Evolutionary conservation across 257 asterid genomes (phyloP).

Genomic region (Perilla frutescens): DNA sequence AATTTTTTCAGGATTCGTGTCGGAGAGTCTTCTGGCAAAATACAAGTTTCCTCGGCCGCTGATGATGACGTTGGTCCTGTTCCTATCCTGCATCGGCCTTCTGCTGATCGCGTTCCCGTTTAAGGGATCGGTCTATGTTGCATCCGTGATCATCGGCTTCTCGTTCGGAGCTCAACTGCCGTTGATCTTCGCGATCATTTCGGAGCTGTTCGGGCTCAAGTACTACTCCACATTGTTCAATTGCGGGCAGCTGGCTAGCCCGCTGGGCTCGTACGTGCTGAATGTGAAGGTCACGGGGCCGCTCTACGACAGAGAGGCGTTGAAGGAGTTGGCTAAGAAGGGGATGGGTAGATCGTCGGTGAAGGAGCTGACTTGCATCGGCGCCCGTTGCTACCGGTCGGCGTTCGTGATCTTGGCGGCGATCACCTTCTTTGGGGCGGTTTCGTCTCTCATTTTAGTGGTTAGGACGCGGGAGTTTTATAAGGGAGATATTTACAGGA

Average conservation of each 20-base stretch:
- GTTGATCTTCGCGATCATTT: slow-evolving; percentile 59
- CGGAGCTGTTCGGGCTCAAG: slow-evolving; percentile 77
- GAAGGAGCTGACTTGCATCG: slow-evolving; percentile 65
- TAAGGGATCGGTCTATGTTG: slow-evolving; percentile 63
- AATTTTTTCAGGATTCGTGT: slow-evolving; percentile 75
- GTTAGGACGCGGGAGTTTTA: slow-evolving; percentile 65
- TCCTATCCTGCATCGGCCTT: slow-evolving; percentile 63
- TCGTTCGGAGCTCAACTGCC: slow-evolving; percentile 83
- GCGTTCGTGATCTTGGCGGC: slow-evolving; percentile 61
- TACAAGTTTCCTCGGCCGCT: slow-evolving; percentile 73
- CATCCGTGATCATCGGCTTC: slow-evolving; percentile 75
- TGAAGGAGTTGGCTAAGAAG: slow-evolving; percentile 52
- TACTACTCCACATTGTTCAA: slow-evolving; percentile 74
- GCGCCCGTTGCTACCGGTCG: slow-evolving; percentile 53
- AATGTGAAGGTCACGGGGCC: slow-evolving; percentile 71
- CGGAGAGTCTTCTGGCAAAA: slow-evolving; percentile 53
- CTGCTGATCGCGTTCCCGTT: slow-evolving; percentile 73
- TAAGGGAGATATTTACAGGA: slow-evolving; percentile 70
- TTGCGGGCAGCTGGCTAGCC: slow-evolving; percentile 82
- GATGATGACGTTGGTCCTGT: slow-evolving; percentile 72
- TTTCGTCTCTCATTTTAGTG: slow-evolving; percentile 62
- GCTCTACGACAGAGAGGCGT: slow-evolving; percentile 70
- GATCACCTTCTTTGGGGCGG: slow-evolving; percentile 62
- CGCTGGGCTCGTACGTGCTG: slow-evolving; percentile 69
- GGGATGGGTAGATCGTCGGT: slow-evolving; percentile 61